Evolutionary conservation across 2,329 filamentous ascomycete genomes (phyloP), one percentile per base, ranked within the genome.

Genomic region (Trichoderma harzianum): DNA sequence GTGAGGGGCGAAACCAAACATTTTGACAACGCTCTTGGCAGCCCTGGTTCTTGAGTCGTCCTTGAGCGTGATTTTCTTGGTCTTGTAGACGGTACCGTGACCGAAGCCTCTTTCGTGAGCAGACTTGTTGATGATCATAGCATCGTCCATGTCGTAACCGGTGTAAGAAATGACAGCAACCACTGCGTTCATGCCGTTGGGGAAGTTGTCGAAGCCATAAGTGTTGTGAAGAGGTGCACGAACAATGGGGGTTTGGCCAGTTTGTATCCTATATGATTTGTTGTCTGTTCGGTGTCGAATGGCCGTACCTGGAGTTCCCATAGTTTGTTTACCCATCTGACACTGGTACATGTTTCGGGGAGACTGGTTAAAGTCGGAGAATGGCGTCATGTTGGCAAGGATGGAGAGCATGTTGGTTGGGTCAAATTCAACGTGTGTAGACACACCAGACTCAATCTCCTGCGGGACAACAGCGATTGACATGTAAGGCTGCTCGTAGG

Each of bases 81-180:
- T 97, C 85, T 99, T 99, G 87, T 98, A 99, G 77, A 99, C 94
- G 6, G 95, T 97, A 70, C 96, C 96, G 78, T 98, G 91, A 47
- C 94, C 95, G 78, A 99, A 98, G 16, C 96, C 96, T 76, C 96
- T 91, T 82, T 99, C 96, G 81, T 98, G 94, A 3, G 95, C 91
- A 24, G 94, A 97, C 82, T 98, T 98, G 86, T 98, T 98, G 80
- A 99, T 87, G 79, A 99, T 98, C 95, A 98, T 98, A 80, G 96
- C 96, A 84, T 99, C 96, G 86, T 99, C 96, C 96, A 99, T 99
- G 87, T 99, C 96, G 83, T 98, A 99, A 66, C 95, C 96, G 2
- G 95, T 98, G 82, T 99, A 99, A 0, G 95, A 98, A 74, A 99
- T 97, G 81, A 99, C 97, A 72, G 96, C 96, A 72, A 99, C 96